Conservation (phyloP, 2,329 filamentous ascomycete species). For the Colletotrichum sp. region DNA sequence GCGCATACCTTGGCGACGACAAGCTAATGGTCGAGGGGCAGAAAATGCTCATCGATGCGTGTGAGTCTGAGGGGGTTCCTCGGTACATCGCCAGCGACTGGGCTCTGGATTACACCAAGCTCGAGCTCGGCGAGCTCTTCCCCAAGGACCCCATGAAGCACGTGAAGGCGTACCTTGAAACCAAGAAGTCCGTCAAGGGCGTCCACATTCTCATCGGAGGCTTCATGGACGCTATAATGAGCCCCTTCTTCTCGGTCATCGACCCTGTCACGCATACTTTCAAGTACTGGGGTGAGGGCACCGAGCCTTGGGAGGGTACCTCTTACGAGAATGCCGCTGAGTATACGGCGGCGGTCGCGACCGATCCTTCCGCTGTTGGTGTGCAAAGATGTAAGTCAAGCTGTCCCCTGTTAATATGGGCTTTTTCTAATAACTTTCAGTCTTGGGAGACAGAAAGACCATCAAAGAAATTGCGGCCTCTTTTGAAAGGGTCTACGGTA, state of each 20-base stretch:
- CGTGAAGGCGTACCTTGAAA: slow-evolving; percentile 41
- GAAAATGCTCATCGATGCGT: slow-evolving; percentile 44
- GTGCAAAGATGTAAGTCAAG: background rate
- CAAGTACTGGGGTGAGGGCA: slow-evolving; percentile 38
- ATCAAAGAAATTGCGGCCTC: background rate
- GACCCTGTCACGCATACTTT: slow-evolving; percentile 29
- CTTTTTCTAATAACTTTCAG: background rate
- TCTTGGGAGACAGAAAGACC: background rate
- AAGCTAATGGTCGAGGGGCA: slow-evolving; percentile 45
- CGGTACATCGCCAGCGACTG: slow-evolving; percentile 47
- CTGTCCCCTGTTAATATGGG: background rate
- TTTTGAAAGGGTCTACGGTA: background rate
- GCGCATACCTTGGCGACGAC: slow-evolving; percentile 42
- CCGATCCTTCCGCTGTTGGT: background rate
- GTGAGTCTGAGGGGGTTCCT: slow-evolving; percentile 34
- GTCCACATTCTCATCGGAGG: slow-evolving; percentile 45
- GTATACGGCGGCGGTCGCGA: slow-evolving; percentile 29
- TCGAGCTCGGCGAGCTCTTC: slow-evolving; percentile 38
- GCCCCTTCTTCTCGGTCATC: slow-evolving; percentile 25
- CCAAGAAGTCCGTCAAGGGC: slow-evolving; percentile 37
- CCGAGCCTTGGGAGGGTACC: slow-evolving; percentile 40
- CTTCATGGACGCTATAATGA: slow-evolving; percentile 39
- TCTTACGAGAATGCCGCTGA: slow-evolving; percentile 41
- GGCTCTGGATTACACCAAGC: slow-evolving; percentile 42
- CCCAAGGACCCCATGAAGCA: slow-evolving; percentile 45